Base-by-base conservation (phyloP, 306 rosid genomes). In the Inga laurina region DNA sequence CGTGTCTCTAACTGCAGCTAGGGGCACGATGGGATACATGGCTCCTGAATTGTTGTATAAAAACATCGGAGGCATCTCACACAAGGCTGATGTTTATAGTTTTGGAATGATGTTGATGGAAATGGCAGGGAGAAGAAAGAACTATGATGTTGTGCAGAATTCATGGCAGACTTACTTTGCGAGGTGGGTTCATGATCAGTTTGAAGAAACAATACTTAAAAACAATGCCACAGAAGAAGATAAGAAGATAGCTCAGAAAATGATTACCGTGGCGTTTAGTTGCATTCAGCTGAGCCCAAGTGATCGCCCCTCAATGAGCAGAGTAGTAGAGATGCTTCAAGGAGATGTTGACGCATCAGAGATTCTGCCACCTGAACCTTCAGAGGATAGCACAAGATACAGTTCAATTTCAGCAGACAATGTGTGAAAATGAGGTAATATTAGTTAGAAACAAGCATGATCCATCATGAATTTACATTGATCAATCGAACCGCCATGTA, bases 311-410 rank as follows among this genome's bases (percentile, higher is more conserved):
- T 79, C 75, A 67, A 67, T 79, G 82, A 67, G 54, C 8, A 45
- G 69, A 67, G 82, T 67, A 14, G 69, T 52, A n/a, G 54, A 79
- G 51, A 79, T 79, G 82, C 82, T 67, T 79, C 75, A 67, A 79
- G 75, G 75, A 65, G 49, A 78, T 22, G 57, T 16, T 64, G 73
- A 62, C 16, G 6, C n/a, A 18, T 54, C 48, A 65, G 62, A 78
- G 67, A 37, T 41, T 61, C 71, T 62, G 18, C 72, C 57, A 43
- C 10, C 30, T 1, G 18, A 77, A 24, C 72, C 72, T 24, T 54
- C 66, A 22, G 32, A 59, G 12, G 14, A 59, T 59, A 9, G 65
- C 22, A 3, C 65, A 22, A 9, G 65, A n/a, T 34, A 24, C 15
- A 10, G 12, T 24, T 61, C 67, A 24, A 24, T 11, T 22, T 61